Base-by-base conservation (phyloP, 768 basidiomycete species). In the Sarcodon sp. region DNA sequence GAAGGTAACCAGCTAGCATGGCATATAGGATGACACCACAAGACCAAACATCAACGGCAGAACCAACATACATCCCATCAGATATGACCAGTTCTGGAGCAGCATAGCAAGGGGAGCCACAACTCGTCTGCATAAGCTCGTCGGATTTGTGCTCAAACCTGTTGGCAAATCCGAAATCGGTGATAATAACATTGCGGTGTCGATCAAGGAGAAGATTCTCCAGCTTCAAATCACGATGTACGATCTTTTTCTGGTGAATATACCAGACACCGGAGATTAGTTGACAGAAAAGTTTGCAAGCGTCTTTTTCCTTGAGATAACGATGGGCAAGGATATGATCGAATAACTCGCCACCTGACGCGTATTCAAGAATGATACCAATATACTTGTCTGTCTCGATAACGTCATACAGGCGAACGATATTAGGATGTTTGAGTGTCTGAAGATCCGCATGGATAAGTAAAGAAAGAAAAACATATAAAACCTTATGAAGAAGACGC, bases 361-460 rank as follows among this genome's bases (percentile, higher is more conserved):
- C 96, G 59, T 94, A 98, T 64, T 98, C 96, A 52, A 99, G 79
- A 56, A 99, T 94, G 61, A 99, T 99, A 35, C 96, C 96, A 57
- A 99, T 98, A 67, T 98, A 98, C 66, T 96, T 97, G 72, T 98
- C 96, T 1, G 96, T 98, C 64, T 98, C 93, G 55, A 99, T 96
- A 16, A 98, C 93, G 61, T 99, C 96, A 75, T 94, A 97, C 41
- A 98, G 70, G 8, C 92, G 83, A 34, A 98, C 96, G 65, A 99
- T 98, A 64, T 98, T 98, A 0, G 96, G 96, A 55, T 99, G 96
- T 61, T 91, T 90, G 51, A 99, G 76, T 48, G 77, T 80, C 93
- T 97, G 61, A 7, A 56, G 35, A 9, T 31, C 33, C 45, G 35
- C 43, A 21, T 11, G 47, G 44, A 18, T 31, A 31, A 9, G 39